Conservation (phyloP, 2,329 filamentous ascomycete species). For the Curvularia hawaiiensis region DNA sequence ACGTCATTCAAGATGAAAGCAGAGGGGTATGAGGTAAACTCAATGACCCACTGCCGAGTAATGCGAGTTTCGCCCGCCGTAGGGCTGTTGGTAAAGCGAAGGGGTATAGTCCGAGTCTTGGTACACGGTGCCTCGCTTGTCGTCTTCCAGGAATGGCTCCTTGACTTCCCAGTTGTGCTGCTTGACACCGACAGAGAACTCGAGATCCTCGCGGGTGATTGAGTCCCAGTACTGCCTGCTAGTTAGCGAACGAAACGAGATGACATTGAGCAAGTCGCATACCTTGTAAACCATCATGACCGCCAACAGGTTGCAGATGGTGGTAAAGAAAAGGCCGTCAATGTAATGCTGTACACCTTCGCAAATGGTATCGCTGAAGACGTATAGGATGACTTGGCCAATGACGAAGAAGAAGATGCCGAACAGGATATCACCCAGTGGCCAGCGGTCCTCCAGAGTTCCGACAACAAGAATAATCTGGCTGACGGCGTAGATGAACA, state of each 20-base stretch:
- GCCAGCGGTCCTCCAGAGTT: slow-evolving; percentile 95
- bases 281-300: slow-evolving; percentile 99
- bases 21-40: slow-evolving; percentile 1
- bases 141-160: slow-evolving; percentile 76
- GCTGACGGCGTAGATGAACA: slow-evolving; percentile 84
- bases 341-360: slow-evolving; percentile 85
- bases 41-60: slow-evolving; percentile 44
- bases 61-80: slow-evolving; percentile 39
- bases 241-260: slow-evolving; percentile 21
- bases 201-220: slow-evolving; percentile 96
- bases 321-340: slow-evolving; percentile 93
- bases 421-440: slow-evolving; percentile 87
- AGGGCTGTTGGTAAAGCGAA: slow-evolving; percentile 48
- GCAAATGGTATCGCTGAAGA: slow-evolving; percentile 85
- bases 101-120: slow-evolving; percentile 66
- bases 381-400: slow-evolving; percentile 92
- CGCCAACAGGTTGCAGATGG: slow-evolving; percentile 87
- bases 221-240: slow-evolving; percentile 89
- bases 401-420: slow-evolving; percentile 89
- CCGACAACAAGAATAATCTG: slow-evolving; percentile 87
- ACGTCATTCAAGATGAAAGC: slow-evolving; percentile 5
- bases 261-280: slow-evolving; percentile 27
- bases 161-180: slow-evolving; percentile 99
- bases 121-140: slow-evolving; percentile 79
- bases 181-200: slow-evolving; percentile 94